Base-by-base conservation (phyloP, 768 basidiomycete genomes). In the Lentinula aciculospora region DNA sequence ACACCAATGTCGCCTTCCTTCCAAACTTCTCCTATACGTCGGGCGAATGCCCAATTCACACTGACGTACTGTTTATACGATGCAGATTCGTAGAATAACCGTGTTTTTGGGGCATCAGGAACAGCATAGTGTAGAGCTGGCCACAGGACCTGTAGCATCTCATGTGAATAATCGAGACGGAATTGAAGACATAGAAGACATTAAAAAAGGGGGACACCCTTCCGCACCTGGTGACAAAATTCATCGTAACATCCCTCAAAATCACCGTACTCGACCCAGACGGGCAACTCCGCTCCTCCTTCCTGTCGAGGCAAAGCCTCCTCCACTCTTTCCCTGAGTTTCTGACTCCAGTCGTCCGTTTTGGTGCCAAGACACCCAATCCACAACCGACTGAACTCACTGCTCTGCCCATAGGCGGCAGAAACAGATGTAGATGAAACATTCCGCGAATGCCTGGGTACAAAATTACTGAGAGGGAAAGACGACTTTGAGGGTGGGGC, bases 11-110 rank as follows among this genome's bases (percentile, higher is more conserved):
- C 96, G 49, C 96, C 96, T 23, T 92, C 89, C 62, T 83, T 79
- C 71, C 93, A 94, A 45, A 84, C 79, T 6, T 82, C 79, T 47
- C 88, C 83, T 69, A 98, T 94, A 42, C 81, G 80, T 46, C 90
- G 83, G 0, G 95, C 95, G 66, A 97, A 98, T 45, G 88, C 85
- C 67, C 88, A 79, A 75, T 99, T 99, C 60, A 95, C 93, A 10
- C 88, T 81, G 58, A 86, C 83, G 69, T 98, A 98, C 63, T 94
- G 88, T 63, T 85, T 83, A 77, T 85, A 98, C 0, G 86, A 81
- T 0, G 80, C 87, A 31, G 83, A 84, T 72, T 94, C 90, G 69
- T 87, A 90, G 68, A 89, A 91, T 37, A 81, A 68, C 61, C 89
- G 92, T 0, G 87, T 92, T 72, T 89, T 92, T 0, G 91, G 91